A percentile compares a stretch with the other conserved stretches of the same genome.
Evolutionary conservation across 768 basidiomycete species (phyloP).

Genomic region (Trametes cinnabarina): DNA sequence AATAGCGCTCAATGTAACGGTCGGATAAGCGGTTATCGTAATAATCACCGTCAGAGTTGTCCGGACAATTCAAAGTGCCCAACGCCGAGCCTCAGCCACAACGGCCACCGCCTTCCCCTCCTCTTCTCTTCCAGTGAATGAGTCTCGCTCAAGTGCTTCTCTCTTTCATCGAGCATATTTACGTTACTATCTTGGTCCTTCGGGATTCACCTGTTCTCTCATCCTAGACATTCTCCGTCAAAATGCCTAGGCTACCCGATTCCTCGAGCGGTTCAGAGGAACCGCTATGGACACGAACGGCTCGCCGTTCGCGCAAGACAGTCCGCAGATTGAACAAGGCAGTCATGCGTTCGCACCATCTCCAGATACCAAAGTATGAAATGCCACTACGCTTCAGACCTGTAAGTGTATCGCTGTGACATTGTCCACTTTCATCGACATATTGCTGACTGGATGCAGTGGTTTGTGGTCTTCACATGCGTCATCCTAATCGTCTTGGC

Average conservation of each 20-base stretch:
- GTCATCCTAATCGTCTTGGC: conserved; percentile 68
- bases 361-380: conserved; percentile 65
- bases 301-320: conserved; percentile 34
- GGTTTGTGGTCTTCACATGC: conserved; percentile 75
- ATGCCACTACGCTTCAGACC: conserved; percentile 71
- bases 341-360: conserved; percentile 69
- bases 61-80: neutral
- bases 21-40: neutral
- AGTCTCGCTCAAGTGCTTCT: too few species aligned
- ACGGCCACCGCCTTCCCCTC: neutral
- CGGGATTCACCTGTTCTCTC: too few species aligned
- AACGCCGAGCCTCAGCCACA: conserved; percentile 3
- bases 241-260: conserved; percentile 19
- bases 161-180: neutral
- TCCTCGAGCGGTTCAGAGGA: conserved; percentile 7
- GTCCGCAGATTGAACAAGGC: conserved; percentile 48
- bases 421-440: neutral
- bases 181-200: neutral
- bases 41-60: neutral
- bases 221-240: neutral
- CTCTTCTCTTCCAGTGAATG: neutral
- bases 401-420: conserved; percentile 36
- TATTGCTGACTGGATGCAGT: conserved; percentile 42
- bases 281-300: conserved; percentile 23
- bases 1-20: neutral